Evolutionary conservation across 169 alveolate species (phyloP).

Genomic region (Amoebophrya sp.): DNA sequence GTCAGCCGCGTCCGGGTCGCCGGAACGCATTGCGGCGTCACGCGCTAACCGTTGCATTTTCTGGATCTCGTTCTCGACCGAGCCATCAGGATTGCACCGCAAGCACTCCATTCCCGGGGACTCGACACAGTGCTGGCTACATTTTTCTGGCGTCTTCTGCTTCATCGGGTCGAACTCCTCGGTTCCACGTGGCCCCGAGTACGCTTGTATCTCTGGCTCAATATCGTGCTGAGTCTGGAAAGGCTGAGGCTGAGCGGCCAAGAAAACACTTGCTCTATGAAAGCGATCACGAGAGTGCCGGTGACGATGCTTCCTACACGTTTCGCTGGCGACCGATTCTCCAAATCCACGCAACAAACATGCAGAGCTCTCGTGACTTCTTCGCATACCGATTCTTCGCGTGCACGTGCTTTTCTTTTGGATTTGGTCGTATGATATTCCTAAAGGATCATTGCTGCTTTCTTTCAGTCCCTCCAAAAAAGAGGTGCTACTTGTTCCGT

Average conservation of each 20-base stretch:
- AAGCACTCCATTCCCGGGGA: not conserved
- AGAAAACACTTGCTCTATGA: not conserved
- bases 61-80: not conserved
- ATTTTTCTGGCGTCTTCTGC: not conserved
- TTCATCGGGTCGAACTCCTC: not conserved
- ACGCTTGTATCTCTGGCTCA: not conserved
- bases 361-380: too few species aligned
- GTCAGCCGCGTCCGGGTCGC: not conserved
- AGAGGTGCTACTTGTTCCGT: too few species aligned
- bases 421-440: too few species aligned
- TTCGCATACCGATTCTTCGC: too few species aligned
- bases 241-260: not conserved
- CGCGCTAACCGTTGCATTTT: not conserved
- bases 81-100: not conserved
- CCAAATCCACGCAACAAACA: too few species aligned
- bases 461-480: too few species aligned
- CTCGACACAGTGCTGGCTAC: not conserved
- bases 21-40: not conserved
- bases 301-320: too few species aligned
- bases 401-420: too few species aligned
- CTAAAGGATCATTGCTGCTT: too few species aligned
- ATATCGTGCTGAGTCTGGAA: not conserved
- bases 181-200: not conserved
- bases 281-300: too few species aligned
- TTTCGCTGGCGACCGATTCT: too few species aligned